Percentiles rank a stretch among this genome's conserved stretches.
Evolutionary conservation across 2,329 filamentous ascomycete genomes (phyloP).

Genomic region (Aureobasidium sp.): DNA sequence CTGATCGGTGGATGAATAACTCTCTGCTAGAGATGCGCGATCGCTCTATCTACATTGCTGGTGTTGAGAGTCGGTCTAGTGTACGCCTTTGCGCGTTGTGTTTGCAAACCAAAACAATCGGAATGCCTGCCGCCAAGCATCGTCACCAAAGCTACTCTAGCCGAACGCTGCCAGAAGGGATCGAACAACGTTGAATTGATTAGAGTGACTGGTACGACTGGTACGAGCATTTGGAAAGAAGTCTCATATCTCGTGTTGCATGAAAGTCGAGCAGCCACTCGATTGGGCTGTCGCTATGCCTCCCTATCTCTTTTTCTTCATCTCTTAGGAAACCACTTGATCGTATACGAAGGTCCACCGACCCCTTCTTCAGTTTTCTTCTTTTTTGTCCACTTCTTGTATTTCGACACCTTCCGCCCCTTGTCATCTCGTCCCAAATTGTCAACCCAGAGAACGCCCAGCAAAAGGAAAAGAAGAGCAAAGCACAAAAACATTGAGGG

Average conservation of each 20-base stretch:
- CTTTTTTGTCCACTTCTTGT: not conserved
- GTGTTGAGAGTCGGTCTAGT: not conserved
- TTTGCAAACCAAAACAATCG: slow-evolving; percentile 1
- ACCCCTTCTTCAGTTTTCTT: not conserved
- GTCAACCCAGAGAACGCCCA: not conserved
- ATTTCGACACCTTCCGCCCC: not conserved
- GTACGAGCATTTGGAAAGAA: not conserved
- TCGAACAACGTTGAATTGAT: no score
- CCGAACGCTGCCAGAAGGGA: no score
- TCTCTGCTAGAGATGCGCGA: not conserved
- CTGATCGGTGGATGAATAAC: not conserved
- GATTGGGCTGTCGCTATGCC: not conserved
- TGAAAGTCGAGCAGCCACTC: not conserved
- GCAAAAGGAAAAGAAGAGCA: not conserved
- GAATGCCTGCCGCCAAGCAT: not conserved
- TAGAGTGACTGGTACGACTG: not conserved
- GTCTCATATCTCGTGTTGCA: slow-evolving; percentile 3
- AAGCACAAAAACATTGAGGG: slow-evolving; percentile 8
- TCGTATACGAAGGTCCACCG: not conserved
- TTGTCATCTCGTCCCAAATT: not conserved
- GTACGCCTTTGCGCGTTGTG: not conserved
- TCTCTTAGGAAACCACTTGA: not conserved
- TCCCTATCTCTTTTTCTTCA: not conserved
- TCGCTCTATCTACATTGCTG: not conserved
- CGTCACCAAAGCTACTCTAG: no score